Conservation (phyloP, 208 protist species). For the Plasmodiophora brassicae region DNA sequence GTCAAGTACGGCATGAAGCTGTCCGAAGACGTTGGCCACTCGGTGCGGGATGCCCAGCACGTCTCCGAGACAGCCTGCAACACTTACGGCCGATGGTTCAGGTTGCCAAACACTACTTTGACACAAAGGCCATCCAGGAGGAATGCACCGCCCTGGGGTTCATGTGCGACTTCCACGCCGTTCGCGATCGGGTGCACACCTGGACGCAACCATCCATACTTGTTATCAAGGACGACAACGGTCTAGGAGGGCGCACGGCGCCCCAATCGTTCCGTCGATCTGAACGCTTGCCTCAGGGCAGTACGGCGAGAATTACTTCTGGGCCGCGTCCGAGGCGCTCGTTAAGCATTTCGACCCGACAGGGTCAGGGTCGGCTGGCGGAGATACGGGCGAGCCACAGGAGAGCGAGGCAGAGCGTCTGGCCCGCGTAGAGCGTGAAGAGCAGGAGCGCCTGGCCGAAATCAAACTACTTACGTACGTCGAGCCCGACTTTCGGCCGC, state of each 20-base stretch:
- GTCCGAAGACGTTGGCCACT: conserved; percentile 13
- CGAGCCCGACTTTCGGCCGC: not conserved
- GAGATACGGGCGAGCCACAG: not conserved
- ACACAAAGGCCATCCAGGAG: not conserved
- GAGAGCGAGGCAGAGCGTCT: not conserved
- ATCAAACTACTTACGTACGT: conserved; percentile 25
- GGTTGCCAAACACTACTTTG: not conserved
- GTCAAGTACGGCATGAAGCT: conserved; percentile 7
- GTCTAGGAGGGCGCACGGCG: not conserved
- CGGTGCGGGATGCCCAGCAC: too few species aligned
- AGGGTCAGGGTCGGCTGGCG: not conserved
- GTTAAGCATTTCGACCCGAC: not conserved
- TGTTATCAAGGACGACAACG: not conserved
- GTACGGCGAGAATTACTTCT: conserved; percentile 30
- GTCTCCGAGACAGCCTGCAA: too few species aligned
- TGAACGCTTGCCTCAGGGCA: not conserved
- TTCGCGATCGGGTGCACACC: not conserved
- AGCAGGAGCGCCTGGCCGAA: not conserved
- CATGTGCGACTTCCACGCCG: conserved; percentile 33
- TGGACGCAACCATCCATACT: not conserved
- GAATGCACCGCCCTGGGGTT: not conserved
- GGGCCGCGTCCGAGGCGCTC: not conserved
- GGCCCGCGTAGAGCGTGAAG: not conserved
- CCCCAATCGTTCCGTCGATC: not conserved
- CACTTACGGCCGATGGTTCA: too few species aligned